phyloP scores from a whole-genome alignment of 1,284 basidiomycete genomes.

The Ganoderma multipileum region DNA sequence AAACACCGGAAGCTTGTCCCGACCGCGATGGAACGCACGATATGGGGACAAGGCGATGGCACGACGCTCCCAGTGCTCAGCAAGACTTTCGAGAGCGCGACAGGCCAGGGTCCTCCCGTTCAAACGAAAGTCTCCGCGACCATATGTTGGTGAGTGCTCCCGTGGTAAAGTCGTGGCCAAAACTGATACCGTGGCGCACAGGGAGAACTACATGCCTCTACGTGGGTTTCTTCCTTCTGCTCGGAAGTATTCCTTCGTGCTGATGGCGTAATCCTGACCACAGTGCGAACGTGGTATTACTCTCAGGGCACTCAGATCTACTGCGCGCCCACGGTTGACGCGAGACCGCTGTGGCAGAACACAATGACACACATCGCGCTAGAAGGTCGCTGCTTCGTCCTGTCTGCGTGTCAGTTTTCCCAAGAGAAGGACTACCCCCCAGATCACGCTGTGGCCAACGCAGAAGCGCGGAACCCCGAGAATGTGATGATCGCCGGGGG shows the following conservation, averaged over 20 bases:
- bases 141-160: conserved; percentile 65
- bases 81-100: conserved; percentile 34
- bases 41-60: conserved; percentile 69
- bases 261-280: conserved; percentile 11
- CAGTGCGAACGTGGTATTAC: conserved; percentile 70
- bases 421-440: conserved; percentile 67
- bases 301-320: conserved; percentile 68
- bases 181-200: conserved; percentile 29
- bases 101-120: conserved; percentile 37
- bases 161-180: not conserved
- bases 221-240: conserved; percentile 42
- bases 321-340: conserved; percentile 77
- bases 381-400: conserved; percentile 80
- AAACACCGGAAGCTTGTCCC: conserved; percentile 81
- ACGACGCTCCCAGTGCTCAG: conserved; percentile 43
- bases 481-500: conserved; percentile 76
- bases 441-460: conserved; percentile 56
- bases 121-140: conserved; percentile 64
- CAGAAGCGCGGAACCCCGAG: conserved; percentile 48
- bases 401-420: conserved; percentile 70
- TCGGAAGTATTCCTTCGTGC: not conserved
- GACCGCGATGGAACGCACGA: conserved; percentile 70
- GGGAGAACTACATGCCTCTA: conserved; percentile 84
- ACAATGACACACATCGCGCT: conserved; percentile 78
- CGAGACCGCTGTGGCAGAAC: conserved; percentile 65